Base-by-base conservation (phyloP, 1,284 basidiomycete species). In the Heterobasidion irregulare region DNA sequence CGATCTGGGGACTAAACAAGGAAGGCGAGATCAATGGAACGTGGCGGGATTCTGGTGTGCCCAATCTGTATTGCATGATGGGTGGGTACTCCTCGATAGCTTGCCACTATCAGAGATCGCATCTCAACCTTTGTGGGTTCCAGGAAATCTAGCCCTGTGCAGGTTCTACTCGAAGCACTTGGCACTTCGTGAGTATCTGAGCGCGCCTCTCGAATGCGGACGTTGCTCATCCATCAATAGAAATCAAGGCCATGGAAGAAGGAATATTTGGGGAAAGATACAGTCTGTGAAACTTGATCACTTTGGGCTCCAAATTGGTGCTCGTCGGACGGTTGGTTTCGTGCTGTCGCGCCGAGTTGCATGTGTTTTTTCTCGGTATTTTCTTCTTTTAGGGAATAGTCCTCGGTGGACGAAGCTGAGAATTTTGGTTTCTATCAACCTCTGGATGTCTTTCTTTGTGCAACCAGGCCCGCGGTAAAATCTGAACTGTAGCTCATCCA, bases 221-320 rank as follows among this genome's bases (percentile, higher is more conserved):
- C 7, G 53, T 16, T 53, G 32, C 34, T 59, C 16, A 53, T 34
- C 15, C 35, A 43, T 35, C 35, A 50, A 26, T 55, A 80, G 78
- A 81, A 65, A 83, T 85, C 63, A 78, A 84, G 61, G 80, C 79
- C 5, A 77, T 80, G 58, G 76, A 81, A 61, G 77, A 80, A 59
- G 76, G 75, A 1, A 57, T 77, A 8, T 78, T 79, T 26, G 75
- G 75, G 8, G 68, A 70, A 53, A 68, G 78, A 54, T 81, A 77
- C 57, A 56, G 26, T 26, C 26, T 26, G 26, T 26, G 26, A 26
- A 26, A 5, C 26, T 26, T 26, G 4, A 26, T 26, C 26, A 26
- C 26, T 26, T 5, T 26, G 26, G 26, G 26, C 26, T 26, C 26
- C 26, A 26, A 26, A 5, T 26, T 26, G 6, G 26, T 26, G 26